Conservation (phyloP, 768 basidiomycete genomes). For the Ramaria sp. region DNA sequence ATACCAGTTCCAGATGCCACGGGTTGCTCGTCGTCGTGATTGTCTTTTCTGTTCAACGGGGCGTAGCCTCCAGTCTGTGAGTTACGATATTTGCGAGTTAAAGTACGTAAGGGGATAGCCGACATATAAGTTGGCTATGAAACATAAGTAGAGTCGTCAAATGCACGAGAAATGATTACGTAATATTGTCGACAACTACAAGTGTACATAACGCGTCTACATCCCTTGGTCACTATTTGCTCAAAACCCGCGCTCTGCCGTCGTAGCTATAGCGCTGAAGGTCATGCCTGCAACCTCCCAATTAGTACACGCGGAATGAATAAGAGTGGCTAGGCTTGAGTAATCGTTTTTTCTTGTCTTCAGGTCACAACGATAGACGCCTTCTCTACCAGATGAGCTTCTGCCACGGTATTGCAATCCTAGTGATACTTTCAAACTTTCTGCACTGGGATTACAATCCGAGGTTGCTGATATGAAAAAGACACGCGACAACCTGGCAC, state of each 20-base stretch:
- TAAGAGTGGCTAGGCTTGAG: no score
- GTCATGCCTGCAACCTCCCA: no score
- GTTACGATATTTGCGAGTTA: constrained; percentile 28
- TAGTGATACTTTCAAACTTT: no score
- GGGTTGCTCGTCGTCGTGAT: constrained; percentile 16
- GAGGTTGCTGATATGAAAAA: background rate
- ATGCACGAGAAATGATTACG: background rate
- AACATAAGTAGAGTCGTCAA: background rate
- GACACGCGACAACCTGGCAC: background rate
- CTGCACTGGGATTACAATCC: no score
- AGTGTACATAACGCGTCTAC: background rate
- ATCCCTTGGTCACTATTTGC: no score
- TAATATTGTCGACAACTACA: background rate
- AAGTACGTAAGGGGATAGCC: constrained; percentile 58
- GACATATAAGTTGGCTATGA: constrained; percentile 33
- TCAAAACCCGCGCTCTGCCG: no score
- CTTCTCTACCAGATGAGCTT: no score
- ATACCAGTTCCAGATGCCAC: constrained; percentile 20
- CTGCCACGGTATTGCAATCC: no score
- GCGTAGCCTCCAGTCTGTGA: constrained; percentile 38
- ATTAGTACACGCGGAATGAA: no score
- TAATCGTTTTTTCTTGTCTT: no score
- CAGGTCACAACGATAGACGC: no score
- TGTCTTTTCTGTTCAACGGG: constrained; percentile 26
- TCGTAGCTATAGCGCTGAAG: no score